Evolutionary conservation across 805 yeast species (phyloP), one percentile per base, ranked within the genome.

Genomic region (Tetrapisispora arboricola): DNA sequence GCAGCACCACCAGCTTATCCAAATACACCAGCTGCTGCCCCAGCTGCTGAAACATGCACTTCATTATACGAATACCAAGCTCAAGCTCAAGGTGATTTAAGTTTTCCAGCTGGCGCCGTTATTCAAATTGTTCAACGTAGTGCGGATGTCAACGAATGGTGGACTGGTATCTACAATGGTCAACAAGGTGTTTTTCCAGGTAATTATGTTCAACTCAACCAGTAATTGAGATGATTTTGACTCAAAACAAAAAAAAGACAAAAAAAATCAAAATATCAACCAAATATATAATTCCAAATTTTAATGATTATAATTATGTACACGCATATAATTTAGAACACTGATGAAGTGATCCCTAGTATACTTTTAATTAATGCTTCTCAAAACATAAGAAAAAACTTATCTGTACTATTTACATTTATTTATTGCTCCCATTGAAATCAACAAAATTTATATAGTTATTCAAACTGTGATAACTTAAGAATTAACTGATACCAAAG

Each of bases 151-250:
- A 86, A 85, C 54, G 98, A 95, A 6, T 92, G 98, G 98, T 92
- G 98, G 98, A 86, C 96, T 0, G 98, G 98, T 12, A 65, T 71
- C 30, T 66, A 73, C 47, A 84, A 86, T 52, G 96, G 96, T 8
- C 80, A 71, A 44, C 79, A 81, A 44, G 98, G 98, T 44, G 82
- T 80, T 10, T 88, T 94, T 68, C 98, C 98, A 6, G 98, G 96
- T 9, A 92, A 90, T 58, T 92, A 92, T 55, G 98, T 92, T 21
- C 90, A 83, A 59, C 60, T 85, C 50, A 77, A 77, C 51, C 16
- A 16, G 10, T 30, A 30, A 30, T 18, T 10, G 7, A 16, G 12
- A 30, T 3, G 4, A 3, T 30, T 17, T 18, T 8, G 61, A 53
- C 48, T 46, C 38, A 42, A 13, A 9, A 19, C 24, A 18, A 13